Evolutionary conservation across 495 filamentous ascomycete species (phyloP), one percentile per base, ranked within the genome.

Genomic region (Penicillium roqueforti): DNA sequence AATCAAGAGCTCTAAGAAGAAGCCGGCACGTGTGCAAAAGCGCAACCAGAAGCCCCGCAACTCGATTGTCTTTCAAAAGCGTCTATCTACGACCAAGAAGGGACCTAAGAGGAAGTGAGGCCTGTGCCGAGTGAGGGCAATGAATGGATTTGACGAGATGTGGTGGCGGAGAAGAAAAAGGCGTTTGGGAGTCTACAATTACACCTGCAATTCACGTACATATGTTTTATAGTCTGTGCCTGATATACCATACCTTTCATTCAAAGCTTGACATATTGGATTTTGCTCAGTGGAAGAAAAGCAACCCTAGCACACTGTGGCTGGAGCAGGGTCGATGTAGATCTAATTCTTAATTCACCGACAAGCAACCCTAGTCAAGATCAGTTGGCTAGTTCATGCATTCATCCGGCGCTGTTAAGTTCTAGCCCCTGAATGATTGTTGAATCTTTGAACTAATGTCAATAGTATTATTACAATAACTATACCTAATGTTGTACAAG

Each of bases 61-160:
- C 50, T 72, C 73, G 10, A 79, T 80, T 41, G 69, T 77, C 25
- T 80, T 80, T 48, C 55, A 56, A 37, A 39, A 55, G 25, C 64
- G 59, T 25, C 57, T 55, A 18, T 65, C 60, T 8, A 72, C 71
- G 36, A 31, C 39, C 18, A 72, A 66, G 54, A 67, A 60, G 44
- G 43, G 54, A 19, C 51, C 66, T 4, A 74, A 68, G 58, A 68
- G 53, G 51, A 71, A 68, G 55, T 74, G 56, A 69, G 41, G 36
- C 13, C 16, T 48, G 1, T 25, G 23, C 8, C 6, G 5, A 34
- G 14, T 36, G 18, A 34, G n/a, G 36, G 23, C 23, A 41, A n/a
- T 36, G 26, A 47, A 57, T 46, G 18, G 40, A 67, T 83, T 13
- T 48, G 62, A 26, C 25, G 38, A 38, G 28, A 16, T 19, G 46